Percentiles rank a stretch among this genome's conserved stretches.
These are phyloP conservation scores for Flaveria trinervia DNA, from an alignment of 129 eudicot genomes.

Conservation along the genomic window DNA sequence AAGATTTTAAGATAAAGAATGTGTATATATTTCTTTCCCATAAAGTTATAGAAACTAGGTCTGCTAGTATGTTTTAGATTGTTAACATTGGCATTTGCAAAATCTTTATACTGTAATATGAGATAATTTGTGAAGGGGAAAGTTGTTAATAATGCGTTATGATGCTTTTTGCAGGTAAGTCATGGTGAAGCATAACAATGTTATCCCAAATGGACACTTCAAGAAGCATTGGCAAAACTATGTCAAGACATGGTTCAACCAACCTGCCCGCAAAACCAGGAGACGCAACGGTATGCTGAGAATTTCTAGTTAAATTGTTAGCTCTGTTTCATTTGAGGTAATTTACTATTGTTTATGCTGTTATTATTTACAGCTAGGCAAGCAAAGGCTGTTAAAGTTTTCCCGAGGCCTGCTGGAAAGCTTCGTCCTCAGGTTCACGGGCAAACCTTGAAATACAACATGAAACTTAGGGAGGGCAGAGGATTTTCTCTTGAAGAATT, in stretches of 20 bases:
- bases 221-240: conserved; percentile 79
- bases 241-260: conserved; percentile 75
- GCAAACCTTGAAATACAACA: conserved; percentile 80
- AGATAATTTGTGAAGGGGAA: neutral
- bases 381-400: conserved; percentile 80
- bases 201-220: conserved; percentile 66
- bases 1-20: neutral
- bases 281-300: conserved; percentile 50
- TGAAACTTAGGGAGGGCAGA: conserved; percentile 80
- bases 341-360: neutral
- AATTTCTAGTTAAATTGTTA: neutral
- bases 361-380: conserved; percentile 56
- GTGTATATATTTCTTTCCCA: neutral
- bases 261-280: conserved; percentile 66
- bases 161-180: conserved; percentile 35
- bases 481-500: conserved; percentile 85
- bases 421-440: conserved; percentile 88
- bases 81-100: neutral
- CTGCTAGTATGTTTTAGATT: neutral
- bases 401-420: conserved; percentile 84
- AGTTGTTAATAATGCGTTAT: neutral
- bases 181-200: conserved; percentile 85
- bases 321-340: neutral
- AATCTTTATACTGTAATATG: neutral
- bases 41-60: neutral